Percentiles rank a stretch among this genome's conserved stretches.
Conservation (phyloP, 2,329 filamentous ascomycete species). For the Leptographium lundbergii region DNA sequence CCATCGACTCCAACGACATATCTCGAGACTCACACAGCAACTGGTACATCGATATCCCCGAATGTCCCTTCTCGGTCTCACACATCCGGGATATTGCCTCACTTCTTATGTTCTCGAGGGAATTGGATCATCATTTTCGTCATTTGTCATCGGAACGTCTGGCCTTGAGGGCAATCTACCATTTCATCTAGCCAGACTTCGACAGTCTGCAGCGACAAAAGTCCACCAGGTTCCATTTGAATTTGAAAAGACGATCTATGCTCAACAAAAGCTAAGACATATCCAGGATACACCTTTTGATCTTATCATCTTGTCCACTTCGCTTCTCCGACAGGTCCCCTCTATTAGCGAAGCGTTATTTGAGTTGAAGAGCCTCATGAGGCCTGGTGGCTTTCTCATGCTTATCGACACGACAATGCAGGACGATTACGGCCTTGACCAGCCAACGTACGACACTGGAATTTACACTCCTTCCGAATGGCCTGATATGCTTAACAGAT, state of each 20-base stretch:
- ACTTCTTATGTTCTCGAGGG: conserved; percentile 19
- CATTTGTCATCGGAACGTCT: conserved; percentile 16
- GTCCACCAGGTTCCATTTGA: background rate
- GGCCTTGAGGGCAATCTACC: conserved; percentile 12
- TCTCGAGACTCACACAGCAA: conserved; percentile 22
- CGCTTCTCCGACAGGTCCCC: conserved; percentile 9
- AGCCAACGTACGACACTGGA: background rate
- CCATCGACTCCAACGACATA: conserved; percentile 19
- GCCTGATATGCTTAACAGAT: conserved; percentile 20
- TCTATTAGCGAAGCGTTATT: conserved; percentile 8
- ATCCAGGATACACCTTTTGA: conserved; percentile 11
- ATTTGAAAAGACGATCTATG: background rate
- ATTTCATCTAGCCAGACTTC: conserved; percentile 3
- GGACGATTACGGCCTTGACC: too few relatives aligned
- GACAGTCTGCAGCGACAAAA: background rate
- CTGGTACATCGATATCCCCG: conserved; percentile 25
- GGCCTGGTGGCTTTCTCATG: conserved; percentile 20
- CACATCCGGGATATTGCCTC: conserved; percentile 18
- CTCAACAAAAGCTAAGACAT: background rate
- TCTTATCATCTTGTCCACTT: conserved; percentile 15
- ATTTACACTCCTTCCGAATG: conserved; percentile 19
- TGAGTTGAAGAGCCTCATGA: conserved; percentile 13
- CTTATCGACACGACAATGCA: conserved; percentile 15
- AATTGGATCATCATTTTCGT: conserved; percentile 19
- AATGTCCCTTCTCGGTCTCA: conserved; percentile 26